Percentiles rank a stretch among this genome's conserved stretches.
Evolutionary conservation across 768 basidiomycete genomes (phyloP).

Genomic region (Tylopilus rubrobrunneus): DNA sequence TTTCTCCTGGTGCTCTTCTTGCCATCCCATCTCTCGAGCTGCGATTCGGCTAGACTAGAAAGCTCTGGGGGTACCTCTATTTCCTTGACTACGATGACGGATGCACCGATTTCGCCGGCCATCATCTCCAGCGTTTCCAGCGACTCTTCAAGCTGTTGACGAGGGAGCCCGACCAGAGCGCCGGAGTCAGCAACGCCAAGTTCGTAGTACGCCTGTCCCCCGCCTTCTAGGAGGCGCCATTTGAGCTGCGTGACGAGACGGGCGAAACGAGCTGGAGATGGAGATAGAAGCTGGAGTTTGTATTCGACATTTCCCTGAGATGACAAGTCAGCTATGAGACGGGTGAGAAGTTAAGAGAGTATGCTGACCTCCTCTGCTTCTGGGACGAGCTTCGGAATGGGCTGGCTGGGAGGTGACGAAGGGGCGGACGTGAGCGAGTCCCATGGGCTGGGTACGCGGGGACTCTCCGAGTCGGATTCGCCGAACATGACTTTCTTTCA

Average conservation of each 20-base stretch:
- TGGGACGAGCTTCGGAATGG: conserved; percentile 66
- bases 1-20: conserved; percentile 36
- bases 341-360: background rate
- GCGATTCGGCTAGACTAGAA: conserved; percentile 32
- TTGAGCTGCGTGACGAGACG: conserved; percentile 93
- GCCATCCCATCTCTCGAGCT: conserved; percentile 33
- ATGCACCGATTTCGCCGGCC: conserved; percentile 91
- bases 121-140: conserved; percentile 88
- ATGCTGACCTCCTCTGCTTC: conserved; percentile 61
- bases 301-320: conserved; percentile 86
- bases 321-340: background rate
- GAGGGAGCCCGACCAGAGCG: conserved; percentile 73
- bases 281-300: conserved; percentile 84
- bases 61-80: conserved; percentile 68
- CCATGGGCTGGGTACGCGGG: conserved; percentile 80
- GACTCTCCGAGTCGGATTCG: conserved; percentile 77
- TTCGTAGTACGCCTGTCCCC: conserved; percentile 82
- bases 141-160: conserved; percentile 72
- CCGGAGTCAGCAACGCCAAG: conserved; percentile 85
- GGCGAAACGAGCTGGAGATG: conserved; percentile 70
- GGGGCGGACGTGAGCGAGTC: conserved; percentile 66
- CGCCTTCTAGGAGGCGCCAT: conserved; percentile 87
- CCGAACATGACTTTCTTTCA: conserved; percentile 57
- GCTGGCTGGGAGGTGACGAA: conserved; percentile 27
- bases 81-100: conserved; percentile 87